A percentile compares a stretch with the other conserved stretches of the same genome.
phyloP scores from a whole-genome alignment of 805 yeast species.

The Candida corydali region DNA sequence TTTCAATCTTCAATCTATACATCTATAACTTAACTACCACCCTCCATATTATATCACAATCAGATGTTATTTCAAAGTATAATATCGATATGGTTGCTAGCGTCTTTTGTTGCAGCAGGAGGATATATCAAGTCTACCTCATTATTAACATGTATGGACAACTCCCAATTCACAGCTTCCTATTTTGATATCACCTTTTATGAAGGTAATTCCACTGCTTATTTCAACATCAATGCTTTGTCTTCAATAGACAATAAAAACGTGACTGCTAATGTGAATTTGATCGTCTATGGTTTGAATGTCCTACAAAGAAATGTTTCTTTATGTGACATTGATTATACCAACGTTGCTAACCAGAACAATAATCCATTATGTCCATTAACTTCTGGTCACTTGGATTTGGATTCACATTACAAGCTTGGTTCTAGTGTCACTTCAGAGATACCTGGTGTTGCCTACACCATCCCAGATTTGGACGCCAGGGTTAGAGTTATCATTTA shows the following conservation, averaged over 20 bases:
- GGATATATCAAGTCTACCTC: constrained; percentile 53
- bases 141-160: constrained; percentile 85
- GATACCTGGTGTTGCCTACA: constrained; percentile 82
- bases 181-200: constrained; percentile 71
- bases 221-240: constrained; percentile 68
- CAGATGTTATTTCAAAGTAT: constrained; percentile 1
- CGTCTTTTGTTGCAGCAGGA: constrained; percentile 3
- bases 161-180: constrained; percentile 83
- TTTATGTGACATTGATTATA: constrained; percentile 56
- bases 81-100: background rate
- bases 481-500: constrained; percentile 68
- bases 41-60: no score
- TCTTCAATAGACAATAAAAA: constrained; percentile 61
- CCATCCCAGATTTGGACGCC: constrained; percentile 93
- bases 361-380: constrained; percentile 67
- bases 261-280: constrained; percentile 58
- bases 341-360: constrained; percentile 7
- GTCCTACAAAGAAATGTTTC: constrained; percentile 51
- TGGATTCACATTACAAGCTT: constrained; percentile 48
- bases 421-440: constrained; percentile 37
- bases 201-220: constrained; percentile 61
- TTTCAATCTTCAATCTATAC: no score
- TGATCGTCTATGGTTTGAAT: constrained; percentile 79
- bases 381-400: constrained; percentile 79
- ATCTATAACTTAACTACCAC: no score